A percentile compares a stretch with the other conserved stretches of the same genome.
phyloP scores from a whole-genome alignment of 129 eudicot species.

The Tagetes patula region DNA sequence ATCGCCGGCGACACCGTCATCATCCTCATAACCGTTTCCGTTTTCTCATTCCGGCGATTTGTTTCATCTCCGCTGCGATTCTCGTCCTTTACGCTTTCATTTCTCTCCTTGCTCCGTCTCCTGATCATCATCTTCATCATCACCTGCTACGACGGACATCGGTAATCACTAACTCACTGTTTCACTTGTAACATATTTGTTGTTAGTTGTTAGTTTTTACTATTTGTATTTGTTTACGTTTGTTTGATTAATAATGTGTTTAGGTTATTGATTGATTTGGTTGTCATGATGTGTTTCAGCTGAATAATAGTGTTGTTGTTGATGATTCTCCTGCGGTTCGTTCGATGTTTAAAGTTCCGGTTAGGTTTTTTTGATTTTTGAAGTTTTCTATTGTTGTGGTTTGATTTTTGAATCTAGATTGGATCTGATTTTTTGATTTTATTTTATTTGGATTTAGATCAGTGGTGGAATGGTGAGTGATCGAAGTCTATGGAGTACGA shows the following conservation, averaged over 20 bases:
- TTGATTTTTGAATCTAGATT: constrained; percentile 9
- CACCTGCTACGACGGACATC: constrained; percentile 22
- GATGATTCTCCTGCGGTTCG: constrained; percentile 32
- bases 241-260: constrained; percentile 11
- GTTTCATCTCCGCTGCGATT: constrained; percentile 45
- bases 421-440: constrained; percentile 28
- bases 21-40: constrained; percentile 40
- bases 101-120: constrained; percentile 75
- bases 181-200: neutral
- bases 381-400: neutral
- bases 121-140: constrained; percentile 45
- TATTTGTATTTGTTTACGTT: constrained; percentile 4
- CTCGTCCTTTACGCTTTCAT: constrained; percentile 54
- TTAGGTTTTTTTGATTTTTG: constrained; percentile 37
- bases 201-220: neutral
- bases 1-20: constrained; percentile 52
- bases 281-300: constrained; percentile 12
- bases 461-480: constrained; percentile 45
- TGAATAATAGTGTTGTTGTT: constrained; percentile 22
- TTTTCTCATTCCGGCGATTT: constrained; percentile 43
- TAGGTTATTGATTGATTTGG: constrained; percentile 6
- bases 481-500: constrained; percentile 70
- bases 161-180: constrained; percentile 26
- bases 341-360: constrained; percentile 59
- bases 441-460: constrained; percentile 52